phyloP scores from a whole-genome alignment of 2,329 filamentous ascomycete species.

The Monilinia fructigena region DNA sequence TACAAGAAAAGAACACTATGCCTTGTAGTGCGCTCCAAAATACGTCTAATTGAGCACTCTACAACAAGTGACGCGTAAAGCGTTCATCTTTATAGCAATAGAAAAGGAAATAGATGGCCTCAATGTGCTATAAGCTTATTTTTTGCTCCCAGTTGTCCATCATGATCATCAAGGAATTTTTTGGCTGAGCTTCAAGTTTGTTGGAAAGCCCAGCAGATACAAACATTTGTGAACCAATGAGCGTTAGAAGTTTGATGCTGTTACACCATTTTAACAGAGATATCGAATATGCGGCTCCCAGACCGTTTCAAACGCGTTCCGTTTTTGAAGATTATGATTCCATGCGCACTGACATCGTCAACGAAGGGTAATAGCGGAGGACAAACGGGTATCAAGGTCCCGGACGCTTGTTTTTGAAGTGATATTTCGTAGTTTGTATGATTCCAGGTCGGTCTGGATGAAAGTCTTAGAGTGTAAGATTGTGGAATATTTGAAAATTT shows the following conservation, averaged over 20 bases:
- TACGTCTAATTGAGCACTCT: not conserved
- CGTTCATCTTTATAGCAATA: not conserved
- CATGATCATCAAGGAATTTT: not conserved
- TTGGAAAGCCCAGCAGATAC: not conserved
- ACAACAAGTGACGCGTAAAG: not conserved
- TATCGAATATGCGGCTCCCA: not conserved
- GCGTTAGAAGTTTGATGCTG: not conserved
- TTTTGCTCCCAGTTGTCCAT: not conserved
- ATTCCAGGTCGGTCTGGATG: not conserved
- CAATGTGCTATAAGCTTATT: not conserved
- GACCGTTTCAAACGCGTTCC: conserved; percentile 10
- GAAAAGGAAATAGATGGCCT: not conserved
- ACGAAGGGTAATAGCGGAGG: not conserved
- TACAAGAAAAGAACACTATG: no score
- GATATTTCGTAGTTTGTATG: conserved; percentile 2
- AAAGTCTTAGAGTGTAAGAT: no score
- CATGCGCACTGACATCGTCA: conserved; percentile 4
- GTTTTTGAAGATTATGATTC: not conserved
- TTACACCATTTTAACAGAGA: not conserved
- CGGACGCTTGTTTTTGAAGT: conserved; percentile 13
- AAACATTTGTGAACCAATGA: conserved; percentile 1
- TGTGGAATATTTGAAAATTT: no score
- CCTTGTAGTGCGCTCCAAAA: no score
- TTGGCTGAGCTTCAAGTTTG: conserved; percentile 4
- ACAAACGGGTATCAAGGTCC: not conserved